phyloP scores from a whole-genome alignment of 2,329 filamentous ascomycete genomes.

The Ilyonectria sp. region DNA sequence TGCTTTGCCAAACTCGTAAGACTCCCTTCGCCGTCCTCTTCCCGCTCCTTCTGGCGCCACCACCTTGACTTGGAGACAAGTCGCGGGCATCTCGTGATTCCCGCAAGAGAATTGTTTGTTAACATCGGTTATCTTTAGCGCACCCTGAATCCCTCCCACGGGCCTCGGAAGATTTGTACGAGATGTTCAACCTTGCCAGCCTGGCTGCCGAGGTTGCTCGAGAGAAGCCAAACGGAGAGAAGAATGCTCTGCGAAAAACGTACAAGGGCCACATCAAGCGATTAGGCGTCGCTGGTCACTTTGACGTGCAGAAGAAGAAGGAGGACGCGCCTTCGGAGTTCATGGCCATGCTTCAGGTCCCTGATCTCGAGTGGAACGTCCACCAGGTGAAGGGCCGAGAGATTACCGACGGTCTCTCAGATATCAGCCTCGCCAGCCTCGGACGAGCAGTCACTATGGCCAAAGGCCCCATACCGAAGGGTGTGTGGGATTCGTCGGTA shows the following conservation, averaged over 20 bases:
- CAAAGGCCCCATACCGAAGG: slow-evolving; percentile 69
- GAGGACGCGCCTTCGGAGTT: slow-evolving; percentile 67
- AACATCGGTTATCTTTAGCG: slow-evolving; percentile 63
- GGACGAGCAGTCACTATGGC: slow-evolving; percentile 70
- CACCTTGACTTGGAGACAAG: slow-evolving; percentile 41
- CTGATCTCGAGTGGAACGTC: slow-evolving; percentile 71
- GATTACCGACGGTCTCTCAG: slow-evolving; percentile 67
- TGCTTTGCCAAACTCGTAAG: slow-evolving; percentile 78
- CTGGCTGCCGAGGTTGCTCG: slow-evolving; percentile 75
- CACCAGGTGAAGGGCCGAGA: slow-evolving; percentile 69
- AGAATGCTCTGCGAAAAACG: slow-evolving; percentile 77
- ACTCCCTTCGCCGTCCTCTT: slow-evolving; percentile 63
- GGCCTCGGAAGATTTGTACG: slow-evolving; percentile 71
- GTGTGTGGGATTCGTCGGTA: slow-evolving; percentile 70
- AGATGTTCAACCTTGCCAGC: slow-evolving; percentile 68
- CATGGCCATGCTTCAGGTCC: slow-evolving; percentile 64
- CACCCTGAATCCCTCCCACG: slow-evolving; percentile 64
- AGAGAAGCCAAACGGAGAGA: slow-evolving; percentile 75
- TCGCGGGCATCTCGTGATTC: slow-evolving; percentile 45
- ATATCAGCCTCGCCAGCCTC: slow-evolving; percentile 60
- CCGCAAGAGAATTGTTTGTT: slow-evolving; percentile 56
- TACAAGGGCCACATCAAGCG: slow-evolving; percentile 80
- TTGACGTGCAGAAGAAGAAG: slow-evolving; percentile 71
- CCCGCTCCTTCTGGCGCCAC: slow-evolving; percentile 44
- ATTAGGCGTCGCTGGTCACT: slow-evolving; percentile 73